These are phyloP conservation scores for Circinella minor DNA, from an alignment of 371 early-diverging fungal species.

Conservation along the genomic window DNA sequence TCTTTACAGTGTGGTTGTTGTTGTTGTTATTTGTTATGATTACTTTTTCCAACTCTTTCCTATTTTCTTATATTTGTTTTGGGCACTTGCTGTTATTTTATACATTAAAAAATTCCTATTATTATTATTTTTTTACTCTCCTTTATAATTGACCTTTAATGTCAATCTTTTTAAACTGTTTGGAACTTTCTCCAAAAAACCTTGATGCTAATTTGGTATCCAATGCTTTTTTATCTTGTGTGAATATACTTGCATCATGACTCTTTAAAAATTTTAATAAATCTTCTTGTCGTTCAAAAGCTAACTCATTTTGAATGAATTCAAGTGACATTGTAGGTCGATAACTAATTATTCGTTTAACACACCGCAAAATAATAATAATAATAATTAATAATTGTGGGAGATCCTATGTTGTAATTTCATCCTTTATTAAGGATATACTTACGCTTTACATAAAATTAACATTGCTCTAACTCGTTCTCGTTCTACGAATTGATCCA, in stretches of 20 bases:
- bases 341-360: conserved; percentile 19
- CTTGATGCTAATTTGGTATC: conserved; percentile 63
- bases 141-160: conserved; percentile 64
- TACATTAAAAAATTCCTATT: too few relatives aligned
- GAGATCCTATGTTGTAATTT: background rate
- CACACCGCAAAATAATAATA: background rate
- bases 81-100: too few relatives aligned
- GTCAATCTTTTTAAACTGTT: conserved; percentile 74
- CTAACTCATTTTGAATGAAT: conserved; percentile 56
- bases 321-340: conserved; percentile 39
- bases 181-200: conserved; percentile 51
- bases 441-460: conserved; percentile 75
- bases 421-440: conserved; percentile 1
- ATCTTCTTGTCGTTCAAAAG: conserved; percentile 47
- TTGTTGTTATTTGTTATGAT: too few relatives aligned
- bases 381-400: too few relatives aligned
- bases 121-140: too few relatives aligned
- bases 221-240: conserved; percentile 28
- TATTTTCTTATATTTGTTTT: too few relatives aligned
- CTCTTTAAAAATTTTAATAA: conserved; percentile 52
- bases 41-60: too few relatives aligned
- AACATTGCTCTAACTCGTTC: conserved; percentile 80
- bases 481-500: conserved; percentile 90
- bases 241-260: conserved; percentile 31
- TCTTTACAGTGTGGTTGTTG: too few relatives aligned